These are phyloP conservation scores for Ophiostoma ulmi DNA, from an alignment of 2,329 filamentous ascomycete genomes.

Conservation along the genomic window DNA sequence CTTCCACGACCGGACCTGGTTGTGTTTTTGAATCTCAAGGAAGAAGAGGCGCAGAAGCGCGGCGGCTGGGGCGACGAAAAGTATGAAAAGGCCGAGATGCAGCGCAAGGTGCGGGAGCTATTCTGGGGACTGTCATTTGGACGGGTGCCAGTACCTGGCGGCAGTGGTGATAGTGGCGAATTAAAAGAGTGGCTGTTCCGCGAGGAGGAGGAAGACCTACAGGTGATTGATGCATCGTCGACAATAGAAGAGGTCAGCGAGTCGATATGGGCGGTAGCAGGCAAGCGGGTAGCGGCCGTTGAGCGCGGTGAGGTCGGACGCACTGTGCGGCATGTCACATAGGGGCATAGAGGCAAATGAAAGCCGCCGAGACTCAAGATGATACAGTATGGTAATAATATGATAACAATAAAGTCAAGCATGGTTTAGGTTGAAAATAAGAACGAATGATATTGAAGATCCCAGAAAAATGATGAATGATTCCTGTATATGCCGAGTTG, in stretches of 20 bases:
- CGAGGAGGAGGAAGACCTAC: slow-evolving; percentile 50
- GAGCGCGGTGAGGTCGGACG: slow-evolving; percentile 47
- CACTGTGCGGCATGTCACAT: slow-evolving; percentile 43
- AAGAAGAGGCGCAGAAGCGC: slow-evolving; percentile 64
- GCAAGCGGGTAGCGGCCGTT: slow-evolving; percentile 44
- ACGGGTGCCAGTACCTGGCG: slow-evolving; percentile 31
- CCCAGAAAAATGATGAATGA: slow-evolving; percentile 9
- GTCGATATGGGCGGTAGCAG: slow-evolving; percentile 50
- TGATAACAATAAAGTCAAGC: neutral
- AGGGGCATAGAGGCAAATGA: neutral
- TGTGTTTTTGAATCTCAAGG: slow-evolving; percentile 77
- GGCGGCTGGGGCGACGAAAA: slow-evolving; percentile 87
- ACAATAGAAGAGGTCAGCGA: slow-evolving; percentile 53
- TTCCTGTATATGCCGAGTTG: slow-evolving; percentile 25
- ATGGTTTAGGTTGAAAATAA: too few species aligned
- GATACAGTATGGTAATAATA: neutral
- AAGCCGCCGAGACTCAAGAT: neutral
- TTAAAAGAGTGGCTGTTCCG: slow-evolving; percentile 36
- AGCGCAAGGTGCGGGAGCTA: slow-evolving; percentile 68
- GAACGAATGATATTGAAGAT: neutral
- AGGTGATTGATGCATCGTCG: slow-evolving; percentile 50
- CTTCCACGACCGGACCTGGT: slow-evolving; percentile 83
- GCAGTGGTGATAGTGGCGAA: neutral
- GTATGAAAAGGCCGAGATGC: slow-evolving; percentile 82
- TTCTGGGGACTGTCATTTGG: slow-evolving; percentile 58